Base-by-base conservation (phyloP, 2,329 filamentous ascomycete species). In the Pyrenophora seminiperda region DNA sequence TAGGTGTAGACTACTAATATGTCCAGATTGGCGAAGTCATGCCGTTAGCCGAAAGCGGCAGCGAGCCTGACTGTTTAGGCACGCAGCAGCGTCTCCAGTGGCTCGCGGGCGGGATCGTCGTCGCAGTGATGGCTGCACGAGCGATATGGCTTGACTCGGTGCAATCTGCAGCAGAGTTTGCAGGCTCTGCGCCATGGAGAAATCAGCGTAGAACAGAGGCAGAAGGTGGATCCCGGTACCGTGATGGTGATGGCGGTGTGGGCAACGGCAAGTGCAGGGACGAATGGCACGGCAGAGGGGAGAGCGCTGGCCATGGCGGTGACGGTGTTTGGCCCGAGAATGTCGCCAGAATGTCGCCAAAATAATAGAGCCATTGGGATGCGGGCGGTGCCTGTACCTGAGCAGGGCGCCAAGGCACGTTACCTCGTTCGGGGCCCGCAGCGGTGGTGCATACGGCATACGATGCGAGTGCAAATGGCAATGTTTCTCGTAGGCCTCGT, bases 1-100 rank as follows among this genome's bases (percentile, higher is more conserved):
- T n/a, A n/a, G 37, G 36, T 15, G n/a, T 17, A 40, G 44, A 33
- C 49, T n/a, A n/a, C 33, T 40, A 60, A 54, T 60, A 44, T 58
- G 48, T 7, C 6, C 42, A 60, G 54, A 60, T 60, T 60, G 47
- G 32, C 50, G 53, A 56, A 42, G 37, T 29, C 31, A 50, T 47
- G 41, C 41, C 47, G 37, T 30, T 45, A 27, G 39, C 40, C 39
- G 18, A 9, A 46, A 45, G 42, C 19, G 47, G 45, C 50, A 30
- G 48, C 31, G 29, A 44, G 42, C 27, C 33, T 29, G 42, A 44
- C 43, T 29, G 20, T 47, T 19, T 15, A 27, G 24, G 24, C 36
- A 24, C 40, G 47, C 32, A 27, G 9, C 24, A 10, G 24, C 37
- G 34, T 39, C 18, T 34, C 13, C 27, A 27, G 43, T 33, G 22